phyloP scores from a whole-genome alignment of 352 stramenopile species.

The Phytophthora brassicae region DNA sequence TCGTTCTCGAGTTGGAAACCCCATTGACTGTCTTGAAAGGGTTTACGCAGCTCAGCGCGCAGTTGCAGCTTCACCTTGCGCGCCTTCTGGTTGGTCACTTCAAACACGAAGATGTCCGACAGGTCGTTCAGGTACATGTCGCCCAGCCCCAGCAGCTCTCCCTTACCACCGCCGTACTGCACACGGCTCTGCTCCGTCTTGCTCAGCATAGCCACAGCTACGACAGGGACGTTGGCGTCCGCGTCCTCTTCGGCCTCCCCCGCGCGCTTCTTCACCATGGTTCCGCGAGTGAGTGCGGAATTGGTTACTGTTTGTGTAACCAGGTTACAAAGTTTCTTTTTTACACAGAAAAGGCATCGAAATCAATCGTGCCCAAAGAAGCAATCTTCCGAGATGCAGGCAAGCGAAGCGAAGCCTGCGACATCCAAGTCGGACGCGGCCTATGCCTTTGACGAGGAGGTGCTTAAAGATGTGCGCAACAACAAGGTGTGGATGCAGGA shows the following conservation, averaged over 20 bases:
- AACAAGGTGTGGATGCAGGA: slow-evolving; percentile 92
- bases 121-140: slow-evolving; percentile 89
- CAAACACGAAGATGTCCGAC: slow-evolving; percentile 81
- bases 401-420: slow-evolving; percentile 27
- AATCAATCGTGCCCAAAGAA: slow-evolving; percentile 18
- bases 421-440: slow-evolving; percentile 58
- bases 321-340: neutral
- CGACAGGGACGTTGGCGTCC: slow-evolving; percentile 4
- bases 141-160: slow-evolving; percentile 64
- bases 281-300: slow-evolving; percentile 18
- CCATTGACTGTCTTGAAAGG: slow-evolving; percentile 74
- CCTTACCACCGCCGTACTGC: slow-evolving; percentile 52
- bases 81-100: slow-evolving; percentile 68
- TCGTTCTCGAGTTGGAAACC: slow-evolving; percentile 90
- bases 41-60: slow-evolving; percentile 76
- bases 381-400: slow-evolving; percentile 27
- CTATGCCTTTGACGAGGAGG: slow-evolving; percentile 83
- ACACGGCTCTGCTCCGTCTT: slow-evolving; percentile 57
- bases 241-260: slow-evolving; percentile 17
- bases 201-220: slow-evolving; percentile 60
- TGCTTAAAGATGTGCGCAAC: slow-evolving; percentile 83
- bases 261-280: slow-evolving; percentile 51
- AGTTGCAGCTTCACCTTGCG: slow-evolving; percentile 61
- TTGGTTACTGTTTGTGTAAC: neutral
- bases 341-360: too few relatives aligned